A percentile compares a stretch with the other conserved stretches of the same genome.
Evolutionary conservation across 2,329 filamentous ascomycete species (phyloP).

Genomic region (Curvularia eragrostidis): DNA sequence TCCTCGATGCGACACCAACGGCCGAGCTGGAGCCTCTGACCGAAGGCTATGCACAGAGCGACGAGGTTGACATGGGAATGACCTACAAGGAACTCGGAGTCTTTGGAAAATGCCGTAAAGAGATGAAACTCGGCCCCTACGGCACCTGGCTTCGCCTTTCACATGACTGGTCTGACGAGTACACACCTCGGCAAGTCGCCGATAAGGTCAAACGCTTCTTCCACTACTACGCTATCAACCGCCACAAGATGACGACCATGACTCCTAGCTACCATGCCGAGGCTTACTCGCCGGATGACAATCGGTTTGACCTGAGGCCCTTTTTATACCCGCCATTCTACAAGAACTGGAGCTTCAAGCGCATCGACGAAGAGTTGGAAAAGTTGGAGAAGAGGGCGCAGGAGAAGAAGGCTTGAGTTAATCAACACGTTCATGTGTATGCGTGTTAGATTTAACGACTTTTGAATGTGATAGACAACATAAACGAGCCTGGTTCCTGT

Average conservation of each 20-base stretch:
- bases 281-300: conserved; percentile 64
- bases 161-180: conserved; percentile 56
- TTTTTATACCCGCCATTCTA: conserved; percentile 54
- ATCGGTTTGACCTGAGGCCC: conserved; percentile 60
- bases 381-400: conserved; percentile 32
- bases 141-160: conserved; percentile 62
- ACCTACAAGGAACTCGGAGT: conserved; percentile 60
- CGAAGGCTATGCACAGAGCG: conserved; percentile 57
- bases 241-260: conserved; percentile 38
- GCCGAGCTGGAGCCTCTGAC: conserved; percentile 69
- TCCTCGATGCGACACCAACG: conserved; percentile 61
- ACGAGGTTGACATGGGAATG: conserved; percentile 62
- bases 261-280: conserved; percentile 46
- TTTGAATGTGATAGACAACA: neutral
- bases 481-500: neutral
- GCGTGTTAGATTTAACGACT: neutral
- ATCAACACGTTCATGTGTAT: neutral
- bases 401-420: neutral
- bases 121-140: conserved; percentile 57
- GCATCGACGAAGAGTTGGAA: conserved; percentile 47
- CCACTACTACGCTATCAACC: conserved; percentile 35
- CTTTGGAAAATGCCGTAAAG: conserved; percentile 63
- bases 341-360: conserved; percentile 47
- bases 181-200: conserved; percentile 53
- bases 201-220: conserved; percentile 55